These are phyloP conservation scores for Sindora glabra DNA, from an alignment of 306 rosid genomes.

Conservation along the genomic window DNA sequence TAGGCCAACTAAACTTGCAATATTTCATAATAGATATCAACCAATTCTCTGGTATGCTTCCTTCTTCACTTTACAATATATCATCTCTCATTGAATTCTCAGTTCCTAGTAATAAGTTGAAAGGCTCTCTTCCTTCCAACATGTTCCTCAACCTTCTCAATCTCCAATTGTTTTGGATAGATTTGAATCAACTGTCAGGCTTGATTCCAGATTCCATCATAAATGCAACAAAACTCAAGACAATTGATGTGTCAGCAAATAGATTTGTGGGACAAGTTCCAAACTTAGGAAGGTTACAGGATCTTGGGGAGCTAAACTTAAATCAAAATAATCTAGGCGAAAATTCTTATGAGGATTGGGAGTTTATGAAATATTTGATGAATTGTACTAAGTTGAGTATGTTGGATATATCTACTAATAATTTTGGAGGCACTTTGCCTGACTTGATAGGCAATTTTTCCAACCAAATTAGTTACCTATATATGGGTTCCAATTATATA, in stretches of 20 bases:
- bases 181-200: neutral
- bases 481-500: neutral
- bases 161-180: neutral
- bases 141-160: neutral
- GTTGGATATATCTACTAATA: neutral
- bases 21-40: neutral
- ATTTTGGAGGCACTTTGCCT: neutral
- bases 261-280: neutral
- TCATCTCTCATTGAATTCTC: neutral
- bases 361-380: neutral
- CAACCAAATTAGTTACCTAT: neutral
- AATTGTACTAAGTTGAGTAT: neutral
- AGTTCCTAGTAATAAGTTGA: neutral
- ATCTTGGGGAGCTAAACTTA: neutral
- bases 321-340: neutral
- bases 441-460: neutral
- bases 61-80: conserved; percentile 12
- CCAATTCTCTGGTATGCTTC: neutral
- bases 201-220: neutral
- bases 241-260: neutral
- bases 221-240: neutral
- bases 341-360: neutral
- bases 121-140: neutral
- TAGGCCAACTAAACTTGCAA: neutral
- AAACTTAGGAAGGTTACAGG: neutral